phyloP scores from a whole-genome alignment of 768 basidiomycete genomes.

The Serendipita sp. region DNA sequence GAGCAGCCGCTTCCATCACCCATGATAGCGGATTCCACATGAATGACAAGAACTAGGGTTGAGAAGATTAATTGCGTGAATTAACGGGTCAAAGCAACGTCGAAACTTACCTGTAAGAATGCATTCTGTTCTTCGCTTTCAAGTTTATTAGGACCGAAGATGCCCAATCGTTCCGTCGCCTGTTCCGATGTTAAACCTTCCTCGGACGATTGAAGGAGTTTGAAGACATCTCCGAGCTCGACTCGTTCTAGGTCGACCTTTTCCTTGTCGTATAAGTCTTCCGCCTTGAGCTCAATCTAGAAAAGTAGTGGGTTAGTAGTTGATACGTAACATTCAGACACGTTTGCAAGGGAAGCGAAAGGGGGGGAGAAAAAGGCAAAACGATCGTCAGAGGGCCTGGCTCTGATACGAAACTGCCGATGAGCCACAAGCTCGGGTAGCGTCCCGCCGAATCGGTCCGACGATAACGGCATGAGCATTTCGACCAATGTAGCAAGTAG shows the following conservation, averaged over 20 bases:
- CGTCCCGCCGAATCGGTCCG: not conserved
- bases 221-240: constrained; percentile 92
- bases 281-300: constrained; percentile 75
- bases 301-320: not conserved
- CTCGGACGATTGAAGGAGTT: constrained; percentile 79
- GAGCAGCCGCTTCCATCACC: constrained; percentile 97
- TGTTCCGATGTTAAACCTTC: constrained; percentile 62
- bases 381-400: not conserved
- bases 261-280: constrained; percentile 94
- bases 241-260: constrained; percentile 98
- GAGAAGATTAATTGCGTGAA: not conserved
- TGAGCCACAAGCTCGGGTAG: no score
- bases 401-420: not conserved
- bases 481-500: no score
- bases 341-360: not conserved
- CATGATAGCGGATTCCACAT: constrained; percentile 99
- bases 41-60: constrained; percentile 66
- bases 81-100: not conserved
- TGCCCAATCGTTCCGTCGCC: constrained; percentile 64
- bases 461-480: not conserved
- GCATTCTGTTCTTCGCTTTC: constrained; percentile 82
- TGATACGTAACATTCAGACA: constrained; percentile 7
- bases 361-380: not conserved
- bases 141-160: constrained; percentile 94
- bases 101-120: constrained; percentile 54